These are phyloP conservation scores for Tetrapisispora fleetii DNA, from an alignment of 805 yeast genomes.

Conservation along the genomic window DNA sequence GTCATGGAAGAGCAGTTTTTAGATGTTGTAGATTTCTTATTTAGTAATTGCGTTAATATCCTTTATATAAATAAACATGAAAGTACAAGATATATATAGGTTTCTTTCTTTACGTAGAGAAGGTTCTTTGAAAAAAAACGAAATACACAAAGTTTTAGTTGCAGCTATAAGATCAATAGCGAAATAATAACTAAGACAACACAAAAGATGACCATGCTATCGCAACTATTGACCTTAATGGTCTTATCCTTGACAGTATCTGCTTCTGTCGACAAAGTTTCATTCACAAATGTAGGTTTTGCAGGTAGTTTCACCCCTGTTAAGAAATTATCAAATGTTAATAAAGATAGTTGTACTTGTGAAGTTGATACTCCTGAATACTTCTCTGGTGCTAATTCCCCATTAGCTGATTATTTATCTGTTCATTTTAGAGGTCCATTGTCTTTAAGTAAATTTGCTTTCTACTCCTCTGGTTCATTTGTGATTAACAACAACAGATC, in stretches of 20 bases:
- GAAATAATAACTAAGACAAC: no score
- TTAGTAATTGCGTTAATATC: no score
- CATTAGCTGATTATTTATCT: conserved; percentile 54
- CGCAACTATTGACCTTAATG: not conserved
- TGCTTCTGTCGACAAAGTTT: conserved; percentile 13
- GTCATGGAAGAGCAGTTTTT: no score
- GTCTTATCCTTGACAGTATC: not conserved
- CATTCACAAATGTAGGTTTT: conserved; percentile 27
- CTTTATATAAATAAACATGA: no score
- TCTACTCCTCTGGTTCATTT: conserved; percentile 41
- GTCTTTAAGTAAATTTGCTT: conserved; percentile 48
- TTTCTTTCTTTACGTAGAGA: no score
- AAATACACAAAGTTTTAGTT: no score
- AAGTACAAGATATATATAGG: no score
- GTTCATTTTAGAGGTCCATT: conserved; percentile 77
- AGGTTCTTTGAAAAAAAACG: no score
- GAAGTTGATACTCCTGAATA: conserved; percentile 19
- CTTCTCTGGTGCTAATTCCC: conserved; percentile 51
- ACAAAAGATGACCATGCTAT: not conserved
- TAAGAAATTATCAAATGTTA: conserved; percentile 17
- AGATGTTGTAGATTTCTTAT: no score
- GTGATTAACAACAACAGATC: conserved; percentile 20
- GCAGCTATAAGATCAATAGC: no score
- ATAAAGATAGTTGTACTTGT: conserved; percentile 21
- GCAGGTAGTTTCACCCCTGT: conserved; percentile 26